Base-by-base conservation (phyloP, 2,329 filamentous ascomycete genomes). In the Exserohilum turcica region DNA sequence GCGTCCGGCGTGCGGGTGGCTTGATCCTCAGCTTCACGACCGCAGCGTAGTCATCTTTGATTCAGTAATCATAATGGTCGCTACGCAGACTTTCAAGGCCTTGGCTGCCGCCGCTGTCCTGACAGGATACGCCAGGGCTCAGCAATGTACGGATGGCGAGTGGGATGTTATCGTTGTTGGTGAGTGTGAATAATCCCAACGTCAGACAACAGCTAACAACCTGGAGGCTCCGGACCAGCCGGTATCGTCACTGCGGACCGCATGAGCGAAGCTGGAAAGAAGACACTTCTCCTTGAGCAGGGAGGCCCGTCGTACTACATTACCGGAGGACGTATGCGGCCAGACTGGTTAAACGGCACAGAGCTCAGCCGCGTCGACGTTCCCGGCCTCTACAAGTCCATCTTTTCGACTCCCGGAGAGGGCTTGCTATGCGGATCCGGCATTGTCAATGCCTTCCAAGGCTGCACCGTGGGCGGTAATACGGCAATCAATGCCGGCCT, bases 401-500 rank as follows among this genome's bases (percentile, higher is more conserved):
- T 84, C 53, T 84, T 82, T 62, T 64, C 66, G 16, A 72, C 74
- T 6, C 65, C 66, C 10, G 33, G 33, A 1, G 73, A 75, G 27
- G 60, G 59, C 35, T 61, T 83, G 18, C 63, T 76, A 2, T 83
- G 81, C 56, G 35, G 59, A 13, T 56, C 74, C 2, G 73, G 75
- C 6, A 62, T 75, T 3, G 68, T 79, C 12, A 75, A 75, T 29
- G 76, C 75, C 8, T 82, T 76, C 56, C 74, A 78, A 19, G 82
- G 77, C 24, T 84, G 82, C 63, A 78, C 79, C 0, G 72, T 83
- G 12, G 81, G 81, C 5, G 81, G 81, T 7, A 78, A 76, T 51
- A 80, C 78, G 40, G 80, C 81, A 8, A 80, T 84, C 66, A 84
- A 84, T 49, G 81, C 81, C 5, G 80, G 80, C 7, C 64, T 83